Base-by-base conservation (phyloP, 768 basidiomycete genomes). In the Macrolepiota dolichaula region DNA sequence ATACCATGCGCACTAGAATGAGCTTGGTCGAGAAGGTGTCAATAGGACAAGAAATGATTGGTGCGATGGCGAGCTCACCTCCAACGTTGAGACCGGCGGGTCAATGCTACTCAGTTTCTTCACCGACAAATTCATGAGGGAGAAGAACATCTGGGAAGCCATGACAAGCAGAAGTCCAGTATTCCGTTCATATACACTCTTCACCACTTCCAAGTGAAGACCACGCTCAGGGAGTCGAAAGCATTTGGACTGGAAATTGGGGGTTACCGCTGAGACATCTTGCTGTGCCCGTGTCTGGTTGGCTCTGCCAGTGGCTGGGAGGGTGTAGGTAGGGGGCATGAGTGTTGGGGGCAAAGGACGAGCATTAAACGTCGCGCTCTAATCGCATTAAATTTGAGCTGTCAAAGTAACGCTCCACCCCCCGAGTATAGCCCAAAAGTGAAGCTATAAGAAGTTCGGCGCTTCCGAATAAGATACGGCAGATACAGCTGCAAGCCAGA, bases 61-160 rank as follows among this genome's bases (percentile, higher is more conserved):
- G 22, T 35, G 12, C n/a, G 2, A 12, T 44, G 17, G 37, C 7
- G 13, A 49, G 17, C 22, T 4, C 50, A 68, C 69, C 64, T 70
- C 61, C n/a, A 70, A 50, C 3, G 68, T 61, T 12, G 66, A 64
- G 10, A 69, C 64, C n/a, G 66, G 69, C 10, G 68, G 67, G 51
- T 70, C 68, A 13, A 69, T 69, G 12, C 54, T 47, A 55, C 68
- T 66, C 40, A 70, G 49, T 37, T 63, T 66, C 61, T 70, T 70
- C 22, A 68, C 69, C 17, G 66, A 55, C 9, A 65, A 52, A 55
- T 69, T 66, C 64, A 70, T 64, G 37, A 68, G 44, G n/a, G 68
- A 55, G 49, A 69, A 55, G 55, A 69, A 70, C 32, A 62, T 36
- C 51, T 69, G 67, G n/a, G 69, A 59, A 19, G 40, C 66, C 11